phyloP scores from a whole-genome alignment of 768 basidiomycete genomes.

The Mycena maculata region DNA sequence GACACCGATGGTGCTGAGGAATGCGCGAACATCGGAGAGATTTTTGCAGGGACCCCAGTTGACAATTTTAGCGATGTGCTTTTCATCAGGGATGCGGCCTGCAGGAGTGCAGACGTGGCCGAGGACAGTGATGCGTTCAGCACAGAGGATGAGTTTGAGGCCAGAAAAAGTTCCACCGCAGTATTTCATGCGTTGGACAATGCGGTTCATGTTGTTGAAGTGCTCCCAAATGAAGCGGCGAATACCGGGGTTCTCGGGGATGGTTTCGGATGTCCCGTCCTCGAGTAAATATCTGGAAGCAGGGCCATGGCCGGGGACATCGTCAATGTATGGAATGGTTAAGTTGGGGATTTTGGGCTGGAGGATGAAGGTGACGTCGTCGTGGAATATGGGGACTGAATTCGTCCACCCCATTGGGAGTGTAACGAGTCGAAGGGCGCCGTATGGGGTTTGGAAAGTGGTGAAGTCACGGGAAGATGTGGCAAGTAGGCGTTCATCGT shows the following conservation, averaged over 20 bases:
- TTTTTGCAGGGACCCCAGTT: constrained; percentile 34
- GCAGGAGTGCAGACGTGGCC: constrained; percentile 50
- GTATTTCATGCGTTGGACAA: constrained; percentile 46
- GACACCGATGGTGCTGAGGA: constrained; percentile 45
- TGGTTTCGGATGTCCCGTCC: constrained; percentile 22
- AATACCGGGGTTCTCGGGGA: constrained; percentile 43
- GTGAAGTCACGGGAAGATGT: constrained; percentile 44
- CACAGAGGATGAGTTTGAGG: constrained; percentile 35
- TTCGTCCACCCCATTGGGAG: constrained; percentile 48
- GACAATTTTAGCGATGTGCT: constrained; percentile 39
- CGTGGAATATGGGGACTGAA: constrained; percentile 10
- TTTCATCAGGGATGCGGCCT: constrained; percentile 43
- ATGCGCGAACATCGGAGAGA: constrained; percentile 36
- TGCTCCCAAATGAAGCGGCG: constrained; percentile 52
- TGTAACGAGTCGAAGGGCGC: constrained; percentile 33
- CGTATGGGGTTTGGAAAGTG: constrained; percentile 44
- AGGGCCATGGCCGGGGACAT: constrained; percentile 24
- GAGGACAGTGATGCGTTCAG: constrained; percentile 38
- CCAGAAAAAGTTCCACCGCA: constrained; percentile 44
- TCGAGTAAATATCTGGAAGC: background rate
- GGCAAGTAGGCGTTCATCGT: constrained; percentile 41
- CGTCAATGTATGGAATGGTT: constrained; percentile 30
- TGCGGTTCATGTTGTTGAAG: constrained; percentile 45
- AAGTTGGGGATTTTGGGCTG: constrained; percentile 10
- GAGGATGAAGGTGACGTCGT: constrained; percentile 9